Percentiles rank a stretch among this genome's conserved stretches.
Evolutionary conservation across 1,139 yeast species (phyloP).

Genomic region (Yamadazyma oceani): DNA sequence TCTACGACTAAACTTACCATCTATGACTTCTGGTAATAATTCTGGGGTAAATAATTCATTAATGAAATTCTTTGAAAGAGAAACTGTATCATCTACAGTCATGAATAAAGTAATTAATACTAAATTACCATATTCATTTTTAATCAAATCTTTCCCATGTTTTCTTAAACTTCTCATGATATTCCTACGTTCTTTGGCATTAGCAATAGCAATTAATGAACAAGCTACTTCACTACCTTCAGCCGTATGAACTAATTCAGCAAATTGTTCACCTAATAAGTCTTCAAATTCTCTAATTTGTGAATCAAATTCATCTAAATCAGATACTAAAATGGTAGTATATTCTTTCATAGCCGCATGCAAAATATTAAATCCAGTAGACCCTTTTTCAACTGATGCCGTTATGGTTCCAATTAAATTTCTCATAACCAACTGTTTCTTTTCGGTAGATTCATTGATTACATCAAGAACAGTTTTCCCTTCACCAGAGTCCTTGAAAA

Average conservation of each 20-base stretch:
- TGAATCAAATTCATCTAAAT: slow-evolving; percentile 44
- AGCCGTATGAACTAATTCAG: slow-evolving; percentile 91
- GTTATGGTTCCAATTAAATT: slow-evolving; percentile 82
- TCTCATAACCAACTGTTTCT: slow-evolving; percentile 70
- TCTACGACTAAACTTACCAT: slow-evolving; percentile 81
- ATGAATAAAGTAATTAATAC: slow-evolving; percentile 78
- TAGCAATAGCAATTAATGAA: slow-evolving; percentile 74
- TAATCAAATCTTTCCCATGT: slow-evolving; percentile 71
- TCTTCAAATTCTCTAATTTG: slow-evolving; percentile 85
- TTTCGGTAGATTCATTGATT: slow-evolving; percentile 72
- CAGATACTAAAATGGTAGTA: slow-evolving; percentile 61
- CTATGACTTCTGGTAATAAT: slow-evolving; percentile 55
- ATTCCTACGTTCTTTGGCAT: slow-evolving; percentile 87
- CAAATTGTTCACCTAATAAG: slow-evolving; percentile 80
- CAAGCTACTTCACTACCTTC: slow-evolving; percentile 94
- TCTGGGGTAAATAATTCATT: slow-evolving; percentile 58
- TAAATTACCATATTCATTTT: slow-evolving; percentile 82
- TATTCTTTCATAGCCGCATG: slow-evolving; percentile 97
- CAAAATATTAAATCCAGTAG: slow-evolving; percentile 92
- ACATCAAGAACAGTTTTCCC: slow-evolving; percentile 66
- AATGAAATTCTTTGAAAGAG: slow-evolving; percentile 70
- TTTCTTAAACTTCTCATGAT: slow-evolving; percentile 71
- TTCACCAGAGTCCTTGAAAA: slow-evolving; percentile 75
- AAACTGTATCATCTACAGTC: slow-evolving; percentile 92
- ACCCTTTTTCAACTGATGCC: slow-evolving; percentile 92